Evolutionary conservation across 2,329 filamentous ascomycete genomes (phyloP), one percentile per base, ranked within the genome.

Genomic region (Ceratocystis ficicola): DNA sequence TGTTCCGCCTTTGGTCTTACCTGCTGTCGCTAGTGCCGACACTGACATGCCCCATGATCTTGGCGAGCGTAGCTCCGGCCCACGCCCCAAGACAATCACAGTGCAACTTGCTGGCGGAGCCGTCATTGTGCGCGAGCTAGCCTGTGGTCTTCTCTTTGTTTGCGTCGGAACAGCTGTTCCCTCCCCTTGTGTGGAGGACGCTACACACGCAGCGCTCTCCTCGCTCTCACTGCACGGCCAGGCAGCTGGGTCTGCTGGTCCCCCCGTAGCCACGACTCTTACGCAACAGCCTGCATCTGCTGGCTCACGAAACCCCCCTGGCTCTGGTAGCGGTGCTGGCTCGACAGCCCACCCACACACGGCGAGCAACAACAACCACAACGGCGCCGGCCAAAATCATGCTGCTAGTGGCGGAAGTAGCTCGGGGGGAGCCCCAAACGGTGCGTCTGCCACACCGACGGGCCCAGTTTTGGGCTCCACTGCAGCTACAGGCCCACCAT

Each of bases 131-230:
- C 77, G 83, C 10, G 76, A 77, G 1, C 75, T 87, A 41, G 77
- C 76, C 50, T 86, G 83, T 72, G 83, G 83, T 20, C 77, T 87
- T 59, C 75, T 87, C 46, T 84, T 87, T 69, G 81, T 86, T 60
- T 84, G 81, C 70, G 78, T 86, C 50, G 83, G 83, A 0, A 77
- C 80, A 1, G 71, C 77, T 2, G 70, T 50, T 10, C 20, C 64
- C 30, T 72, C 70, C 52, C 65, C 69, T 12, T 67, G 44, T 1
- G 55, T 59, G 55, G 69, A 67, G 41, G 46, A 55, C 30, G 28
- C 62, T n/a, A 32, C 44, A 4, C 62, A 48, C 44, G 10, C 44
- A 30, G 25, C 62, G 25, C 44, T 48, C 10, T 32, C 44, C 69
- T 70, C 52, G n/a, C 55, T 59, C 25, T 65, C 63, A 22, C 25